These are phyloP conservation scores for Hypericum perforatum DNA, from an alignment of 345 rosid genomes.

Conservation along the genomic window DNA sequence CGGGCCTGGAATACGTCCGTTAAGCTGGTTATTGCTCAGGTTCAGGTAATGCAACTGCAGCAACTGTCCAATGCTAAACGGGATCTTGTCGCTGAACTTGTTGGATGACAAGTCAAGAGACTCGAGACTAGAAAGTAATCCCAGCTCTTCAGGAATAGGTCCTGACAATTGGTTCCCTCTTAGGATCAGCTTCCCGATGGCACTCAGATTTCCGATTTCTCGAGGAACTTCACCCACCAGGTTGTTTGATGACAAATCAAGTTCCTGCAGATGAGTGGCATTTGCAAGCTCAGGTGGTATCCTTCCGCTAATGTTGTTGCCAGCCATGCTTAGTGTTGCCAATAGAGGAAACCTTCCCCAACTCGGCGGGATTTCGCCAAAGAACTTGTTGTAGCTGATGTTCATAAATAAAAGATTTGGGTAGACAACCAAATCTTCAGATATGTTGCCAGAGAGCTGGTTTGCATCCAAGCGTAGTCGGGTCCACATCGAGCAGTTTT, in stretches of 20 bases:
- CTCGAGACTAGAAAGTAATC: conserved; percentile 1
- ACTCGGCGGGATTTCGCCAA: background rate
- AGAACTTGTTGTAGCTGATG: background rate
- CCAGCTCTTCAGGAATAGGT: conserved; percentile 14
- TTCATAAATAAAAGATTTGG: background rate
- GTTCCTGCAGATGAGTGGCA: conserved; percentile 6
- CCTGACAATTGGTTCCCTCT: conserved; percentile 15
- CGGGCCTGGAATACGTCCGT: conserved; percentile 14
- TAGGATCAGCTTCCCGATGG: background rate
- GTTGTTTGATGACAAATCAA: conserved; percentile 33
- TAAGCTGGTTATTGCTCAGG: conserved; percentile 28
- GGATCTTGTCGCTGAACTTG: conserved; percentile 15
- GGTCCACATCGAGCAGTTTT: background rate
- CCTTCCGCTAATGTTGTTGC: conserved; percentile 18
- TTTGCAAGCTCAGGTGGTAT: conserved; percentile 25
- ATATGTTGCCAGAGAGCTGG: background rate
- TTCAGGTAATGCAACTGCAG: conserved; percentile 9
- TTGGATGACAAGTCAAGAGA: conserved; percentile 25
- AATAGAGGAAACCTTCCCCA: background rate
- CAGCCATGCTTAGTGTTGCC: conserved; percentile 4
- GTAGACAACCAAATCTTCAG: background rate
- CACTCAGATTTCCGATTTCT: conserved; percentile 20
- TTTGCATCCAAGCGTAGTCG: background rate
- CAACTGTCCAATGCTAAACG: conserved; percentile 7
- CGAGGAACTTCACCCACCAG: conserved; percentile 24